Percentiles rank a stretch among this genome's conserved stretches.
Conservation (phyloP, 2,329 filamentous ascomycete species). For the Clonostachys solani region DNA sequence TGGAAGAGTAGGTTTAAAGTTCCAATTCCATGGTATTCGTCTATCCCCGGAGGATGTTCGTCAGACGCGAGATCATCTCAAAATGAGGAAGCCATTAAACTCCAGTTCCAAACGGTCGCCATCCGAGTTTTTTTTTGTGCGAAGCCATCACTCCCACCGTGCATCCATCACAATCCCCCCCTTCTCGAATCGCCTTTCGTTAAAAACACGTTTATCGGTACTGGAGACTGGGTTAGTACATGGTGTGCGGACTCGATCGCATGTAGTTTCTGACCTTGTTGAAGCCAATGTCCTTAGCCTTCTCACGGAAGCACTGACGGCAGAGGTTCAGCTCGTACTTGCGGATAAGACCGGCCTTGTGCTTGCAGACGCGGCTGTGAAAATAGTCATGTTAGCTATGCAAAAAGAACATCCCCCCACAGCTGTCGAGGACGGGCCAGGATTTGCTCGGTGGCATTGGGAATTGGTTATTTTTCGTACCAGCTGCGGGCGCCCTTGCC, state of each 20-base stretch:
- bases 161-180: constrained; percentile 3
- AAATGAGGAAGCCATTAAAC: constrained; percentile 41
- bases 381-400: constrained; percentile 18
- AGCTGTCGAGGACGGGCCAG: not conserved
- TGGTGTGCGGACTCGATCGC: not conserved
- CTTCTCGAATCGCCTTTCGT: constrained; percentile 2
- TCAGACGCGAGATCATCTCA: constrained; percentile 35
- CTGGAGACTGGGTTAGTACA: constrained; percentile 4
- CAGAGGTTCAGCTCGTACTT: constrained; percentile 96
- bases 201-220: constrained; percentile 14
- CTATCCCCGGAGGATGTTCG: constrained; percentile 36
- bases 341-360: constrained; percentile 98
- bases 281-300: constrained; percentile 69
- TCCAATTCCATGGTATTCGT: constrained; percentile 36
- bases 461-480: constrained; percentile 53
- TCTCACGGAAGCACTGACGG: constrained; percentile 77
- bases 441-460: not conserved
- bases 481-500: constrained; percentile 93
- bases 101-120: constrained; percentile 39
- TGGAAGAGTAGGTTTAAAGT: not conserved
- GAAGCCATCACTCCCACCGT: constrained; percentile 8
- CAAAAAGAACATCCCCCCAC: not conserved
- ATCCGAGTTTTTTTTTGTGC: constrained; percentile 20
- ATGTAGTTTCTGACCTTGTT: constrained; percentile 53
- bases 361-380: constrained; percentile 68